Base-by-base conservation (phyloP, 345 rosid species). In the Erysimum cheiranthoides region DNA sequence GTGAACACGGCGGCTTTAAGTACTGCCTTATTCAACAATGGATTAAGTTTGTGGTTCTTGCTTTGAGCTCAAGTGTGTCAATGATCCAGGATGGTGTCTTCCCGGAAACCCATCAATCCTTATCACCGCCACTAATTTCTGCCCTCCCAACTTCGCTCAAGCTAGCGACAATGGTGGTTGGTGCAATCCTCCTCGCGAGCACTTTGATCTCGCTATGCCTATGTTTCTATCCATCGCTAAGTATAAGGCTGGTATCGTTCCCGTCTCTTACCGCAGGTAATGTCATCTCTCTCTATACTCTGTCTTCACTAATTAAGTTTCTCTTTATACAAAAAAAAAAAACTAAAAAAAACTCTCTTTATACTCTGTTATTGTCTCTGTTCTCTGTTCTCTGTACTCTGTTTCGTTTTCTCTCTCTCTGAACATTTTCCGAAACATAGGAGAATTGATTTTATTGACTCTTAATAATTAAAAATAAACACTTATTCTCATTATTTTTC, bases 141-240 rank as follows among this genome's bases (percentile, higher is more conserved):
- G 93, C 66, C 93, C 91, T 5, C 88, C 93, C 0, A 89, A 89
- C 76, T 87, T 77, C 16, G 85, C 86, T 56, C 87, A 66, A 25
- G 80, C 93, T 28, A 85, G 74, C 42, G 89, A 87, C 68, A 70
- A 84, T 52, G 93, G 93, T 25, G 93, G 93, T 27, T 89, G 93
- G 93, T 89, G 93, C 66, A 89, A 89, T 73, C 93, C 93, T 61
- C 93, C 93, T 38, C 86, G 88, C 21, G 73, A 86, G 3, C 91
- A 89, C 68, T 89, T 89, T 36, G 93, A 89, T 74, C 88, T 89
- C 12, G 87, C 93, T 18, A 87, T 87, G 91, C 93, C 93, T 10
- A 81, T 84, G 84, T 89, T 89, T 76, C 85, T 87, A 8, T 65
- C 86, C 56, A 77, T 89, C 27, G 93, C 93, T 4, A 79, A 89